Evolutionary conservation across 1,284 basidiomycete species (phyloP), one percentile per base, ranked within the genome.

Genomic region (Cystobasidium slooffiae): DNA sequence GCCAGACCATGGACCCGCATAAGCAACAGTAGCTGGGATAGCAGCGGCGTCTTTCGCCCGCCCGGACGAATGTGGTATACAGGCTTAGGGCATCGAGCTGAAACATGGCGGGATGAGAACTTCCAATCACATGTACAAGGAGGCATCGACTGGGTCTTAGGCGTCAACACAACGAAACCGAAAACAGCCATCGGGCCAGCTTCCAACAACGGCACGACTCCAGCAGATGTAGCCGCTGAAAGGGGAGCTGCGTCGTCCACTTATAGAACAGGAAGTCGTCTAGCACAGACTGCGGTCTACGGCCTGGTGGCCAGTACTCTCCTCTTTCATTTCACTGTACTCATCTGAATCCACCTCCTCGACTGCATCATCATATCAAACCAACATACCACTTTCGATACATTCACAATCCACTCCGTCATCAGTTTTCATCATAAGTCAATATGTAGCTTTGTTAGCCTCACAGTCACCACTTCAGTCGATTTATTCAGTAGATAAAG

Each of bases 11-110:
- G 69, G 24, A 55, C 51, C 10, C 43, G 56, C 51, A 61, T 62
- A 6, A 69, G 66, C 22, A 68, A 68, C 10, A 62, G 43, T 24
- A 68, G 53, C 43, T 44, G 24, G 20, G 74, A 63, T 20, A 39
- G 46, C 24, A n/a, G 24, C 16, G 68, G 68, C 5, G 18, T 46
- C n/a, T 75, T 75, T 24, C 46, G 43, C n/a, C 56, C 59, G 18
- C 67, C 74, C 39, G 74, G 74, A 49, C 49, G 74, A 39, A 51
- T 66, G 52, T 75, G 56, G 58, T 75, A 75, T 47, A 75, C 74
- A 3, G 39, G 46, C 12, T 41, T 75, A 41, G 74, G 74, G 18
- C 74, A 75, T 39, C 55, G 52, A 6, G 53, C 20, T 22, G 61
- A 56, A 24, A 72, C 59, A 9, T 75, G 74, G 74, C 51, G 43